Base-by-base conservation (phyloP, 305 asterid genomes). In the Galium porrigens region DNA sequence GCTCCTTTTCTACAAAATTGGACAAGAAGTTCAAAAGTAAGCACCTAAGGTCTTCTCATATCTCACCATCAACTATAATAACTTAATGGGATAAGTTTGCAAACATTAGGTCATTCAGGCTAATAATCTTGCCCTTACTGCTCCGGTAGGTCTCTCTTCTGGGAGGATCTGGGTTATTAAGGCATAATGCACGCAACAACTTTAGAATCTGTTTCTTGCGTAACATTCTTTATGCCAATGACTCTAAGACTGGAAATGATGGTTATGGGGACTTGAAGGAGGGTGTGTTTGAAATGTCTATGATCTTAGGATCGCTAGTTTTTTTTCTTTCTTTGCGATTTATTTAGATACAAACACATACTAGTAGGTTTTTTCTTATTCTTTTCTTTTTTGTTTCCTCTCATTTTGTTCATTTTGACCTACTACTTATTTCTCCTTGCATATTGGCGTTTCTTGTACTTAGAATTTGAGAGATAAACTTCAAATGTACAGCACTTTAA, bases 11-110 rank as follows among this genome's bases (percentile, higher is more conserved):
- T 91, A 91, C 67, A 86, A 74, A 82, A 81, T 88, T 22, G 97
- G 96, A 36, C 84, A 74, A 73, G 92, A 86, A 25, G 94, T 91
- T 74, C 92, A 91, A 73, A 83, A 86, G 97, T 88, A 82, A 80
- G 83, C 39, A 67, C 39, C 79, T 58, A 34, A 10, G 18, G 60
- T 64, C 60, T 42, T 64, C 54, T 33, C 54, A 12, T 49, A 14
- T 10, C 7, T 55, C 41, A 22, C 34, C 44, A 29, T 6, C 1
- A 36, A 36, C 1, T 36, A 36, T 36, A 36, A 36, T 6, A 49
- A 3, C 17, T 39, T 61, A 58, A 9, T 8, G 46, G 46, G 46
- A 44, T 44, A 44, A 44, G 18, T 14, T 44, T 44, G 52, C 52
- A 44, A 14, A 14, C 30, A 18, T 53, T 51, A 6, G 11, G 57